phyloP scores from a whole-genome alignment of 1,139 yeast genomes.

The Lodderomyces oxycetoniae region DNA sequence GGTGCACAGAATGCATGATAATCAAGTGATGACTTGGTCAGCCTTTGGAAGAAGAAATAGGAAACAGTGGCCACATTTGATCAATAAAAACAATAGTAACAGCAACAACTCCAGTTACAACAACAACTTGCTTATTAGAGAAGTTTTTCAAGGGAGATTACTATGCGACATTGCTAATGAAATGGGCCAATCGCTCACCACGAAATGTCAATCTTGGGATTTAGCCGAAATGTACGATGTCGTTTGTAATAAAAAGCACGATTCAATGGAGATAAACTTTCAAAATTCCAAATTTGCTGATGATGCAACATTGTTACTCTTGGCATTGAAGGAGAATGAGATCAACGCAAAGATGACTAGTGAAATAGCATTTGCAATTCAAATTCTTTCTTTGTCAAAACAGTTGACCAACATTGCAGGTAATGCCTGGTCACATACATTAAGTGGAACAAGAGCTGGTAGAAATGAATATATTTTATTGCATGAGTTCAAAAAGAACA shows the following conservation, averaged over 20 bases:
- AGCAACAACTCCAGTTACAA: conserved; percentile 29
- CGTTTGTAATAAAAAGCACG: conserved; percentile 57
- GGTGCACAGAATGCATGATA: conserved; percentile 75
- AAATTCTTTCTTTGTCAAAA: conserved; percentile 81
- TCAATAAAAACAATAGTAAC: conserved; percentile 30
- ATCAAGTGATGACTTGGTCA: conserved; percentile 72
- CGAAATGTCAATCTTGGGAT: conserved; percentile 96
- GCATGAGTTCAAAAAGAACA: conserved; percentile 83
- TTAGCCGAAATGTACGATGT: conserved; percentile 85
- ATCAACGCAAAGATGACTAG: conserved; percentile 68
- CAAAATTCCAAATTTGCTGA: conserved; percentile 62
- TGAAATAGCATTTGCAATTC: conserved; percentile 74
- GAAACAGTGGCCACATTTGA: conserved; percentile 70
- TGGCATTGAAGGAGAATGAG: conserved; percentile 69
- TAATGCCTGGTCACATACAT: conserved; percentile 94
- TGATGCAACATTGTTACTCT: conserved; percentile 60
- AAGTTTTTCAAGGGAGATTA: conserved; percentile 79
- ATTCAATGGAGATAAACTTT: conserved; percentile 68
- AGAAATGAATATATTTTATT: conserved; percentile 89
- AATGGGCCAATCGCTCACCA: conserved; percentile 88
- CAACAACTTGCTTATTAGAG: conserved; percentile 54
- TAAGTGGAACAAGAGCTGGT: conserved; percentile 95
- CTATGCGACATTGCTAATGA: conserved; percentile 92
- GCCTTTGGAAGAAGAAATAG: conserved; percentile 79
- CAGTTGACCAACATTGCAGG: conserved; percentile 94